Evolutionary conservation across 2,329 filamentous ascomycete species (phyloP).

Genomic region (Elsinoe batatas): DNA sequence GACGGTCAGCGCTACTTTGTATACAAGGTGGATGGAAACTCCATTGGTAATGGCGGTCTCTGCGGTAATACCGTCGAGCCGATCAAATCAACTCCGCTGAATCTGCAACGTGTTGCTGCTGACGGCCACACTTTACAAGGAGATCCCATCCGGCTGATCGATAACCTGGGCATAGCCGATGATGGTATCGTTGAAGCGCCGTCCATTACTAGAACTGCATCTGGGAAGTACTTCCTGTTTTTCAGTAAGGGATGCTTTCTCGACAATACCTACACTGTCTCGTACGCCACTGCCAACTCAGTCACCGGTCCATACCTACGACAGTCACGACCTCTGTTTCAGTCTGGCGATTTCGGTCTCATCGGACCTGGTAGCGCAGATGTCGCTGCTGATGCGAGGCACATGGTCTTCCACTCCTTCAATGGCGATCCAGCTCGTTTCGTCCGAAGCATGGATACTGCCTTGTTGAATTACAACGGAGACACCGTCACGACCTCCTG

Average conservation of each 20-base stretch:
- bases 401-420: conserved; percentile 27
- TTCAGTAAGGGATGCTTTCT: conserved; percentile 23
- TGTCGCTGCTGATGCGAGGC: conserved; percentile 21
- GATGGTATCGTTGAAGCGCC: conserved; percentile 28
- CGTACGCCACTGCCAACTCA: conserved; percentile 21
- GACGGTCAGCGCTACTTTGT: conserved; percentile 23
- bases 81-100: conserved; percentile 24
- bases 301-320: conserved; percentile 21
- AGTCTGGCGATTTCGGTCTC: conserved; percentile 22
- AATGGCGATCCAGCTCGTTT: conserved; percentile 13
- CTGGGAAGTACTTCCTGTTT: conserved; percentile 22
- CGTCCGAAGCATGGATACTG: conserved; percentile 16
- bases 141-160: conserved; percentile 21
- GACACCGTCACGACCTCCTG: background rate
- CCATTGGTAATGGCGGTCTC: conserved; percentile 21
- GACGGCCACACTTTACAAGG: conserved; percentile 26
- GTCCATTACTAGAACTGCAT: conserved; percentile 20
- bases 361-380: conserved; percentile 26
- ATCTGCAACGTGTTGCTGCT: conserved; percentile 23
- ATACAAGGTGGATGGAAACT: conserved; percentile 26
- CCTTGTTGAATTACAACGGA: conserved; percentile 7
- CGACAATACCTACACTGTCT: conserved; percentile 21
- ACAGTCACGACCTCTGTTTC: conserved; percentile 19
- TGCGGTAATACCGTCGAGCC: conserved; percentile 24
- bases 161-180: conserved; percentile 24